Evolutionary conservation across 176 grass and related monocot species (phyloP), one percentile per base, ranked within the genome.

Genomic region (Pharus latifolius): DNA sequence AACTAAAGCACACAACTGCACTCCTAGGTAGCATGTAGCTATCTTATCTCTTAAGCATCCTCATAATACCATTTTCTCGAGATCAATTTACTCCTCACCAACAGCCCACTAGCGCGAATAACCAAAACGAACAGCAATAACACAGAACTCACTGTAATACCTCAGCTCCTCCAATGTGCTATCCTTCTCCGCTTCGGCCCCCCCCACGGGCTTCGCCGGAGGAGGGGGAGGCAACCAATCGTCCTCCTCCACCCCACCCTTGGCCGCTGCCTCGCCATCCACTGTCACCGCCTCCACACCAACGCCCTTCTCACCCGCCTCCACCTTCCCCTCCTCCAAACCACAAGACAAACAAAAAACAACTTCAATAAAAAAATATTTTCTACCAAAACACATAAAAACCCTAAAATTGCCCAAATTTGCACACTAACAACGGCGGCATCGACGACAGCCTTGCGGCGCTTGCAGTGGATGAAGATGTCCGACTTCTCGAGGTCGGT

Each of bases 141-240:
- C 3, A 9, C 3, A 23, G 42, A 41, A 35, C 34, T 10, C 18
- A 30, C 50, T 56, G 44, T 1, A 27, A 56, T 76, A 97, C 94
- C 94, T 92, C 56, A 78, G 68, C 56, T 88, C 81, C 15, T 49
- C 66, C 54, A 85, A 13, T 9, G 81, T 62, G 13, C 70, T 88
- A 58, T 83, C 57, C 27, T 90, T 44, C 20, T 70, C 67, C 19
- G 47, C 40, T 16, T 10, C 4, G 2, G 74, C 43, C 59, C 66
- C 58, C 3, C 24, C 38, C 7, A 61, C 45, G 11, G 74, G 47
- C 69, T 82, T 97, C 35, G 75, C 80, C 3, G 83, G 89, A 2
- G 86, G 89, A 1, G n/a, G n/a, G n/a, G 84, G 78, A 13, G 68
- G 73, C 42, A 90, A 72, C 94, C 94, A 98, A 83, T 98, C 83